phyloP scores from a whole-genome alignment of 306 rosid species.

The Quercus wislizeni region DNA sequence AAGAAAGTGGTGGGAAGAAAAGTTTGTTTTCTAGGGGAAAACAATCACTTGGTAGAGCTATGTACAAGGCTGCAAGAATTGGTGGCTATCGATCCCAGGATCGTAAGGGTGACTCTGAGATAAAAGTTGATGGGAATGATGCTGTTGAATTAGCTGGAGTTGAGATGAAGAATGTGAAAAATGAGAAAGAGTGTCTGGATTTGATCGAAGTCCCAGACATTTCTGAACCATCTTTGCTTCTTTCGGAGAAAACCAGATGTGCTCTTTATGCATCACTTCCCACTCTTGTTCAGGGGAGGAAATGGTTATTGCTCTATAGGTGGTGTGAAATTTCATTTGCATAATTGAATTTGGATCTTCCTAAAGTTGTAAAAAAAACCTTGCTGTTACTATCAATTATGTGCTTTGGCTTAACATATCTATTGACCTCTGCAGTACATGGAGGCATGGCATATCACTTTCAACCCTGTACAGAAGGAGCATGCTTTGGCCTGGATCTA shows the following conservation, averaged over 20 bases:
- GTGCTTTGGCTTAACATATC: neutral
- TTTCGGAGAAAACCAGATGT: constrained; percentile 52
- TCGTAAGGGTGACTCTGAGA: neutral
- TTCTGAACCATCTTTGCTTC: constrained; percentile 79
- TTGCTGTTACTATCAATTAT: neutral
- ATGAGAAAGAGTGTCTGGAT: constrained; percentile 33
- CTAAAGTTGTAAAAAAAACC: neutral
- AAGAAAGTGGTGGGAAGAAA: constrained; percentile 60
- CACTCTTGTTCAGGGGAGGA: constrained; percentile 82
- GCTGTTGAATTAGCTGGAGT: constrained; percentile 39
- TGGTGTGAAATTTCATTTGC: constrained; percentile 37
- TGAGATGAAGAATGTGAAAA: constrained; percentile 54
- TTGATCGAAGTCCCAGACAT: constrained; percentile 46
- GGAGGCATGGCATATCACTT: constrained; percentile 91
- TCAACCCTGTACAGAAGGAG: constrained; percentile 83
- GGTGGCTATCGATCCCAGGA: too few species aligned
- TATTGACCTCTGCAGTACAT: constrained; percentile 55
- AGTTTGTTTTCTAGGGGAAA: constrained; percentile 69
- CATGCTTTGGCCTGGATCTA: constrained; percentile 82
- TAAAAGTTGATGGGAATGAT: constrained; percentile 35
- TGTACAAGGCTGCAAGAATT: neutral
- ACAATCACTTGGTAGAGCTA: constrained; percentile 60
- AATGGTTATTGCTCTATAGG: constrained; percentile 89
- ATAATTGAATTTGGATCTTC: neutral
- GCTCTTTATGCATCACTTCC: constrained; percentile 79